Evolutionary conservation across 2,329 filamentous ascomycete species (phyloP), one percentile per base, ranked within the genome.

Genomic region (Bipolaris gigantea): DNA sequence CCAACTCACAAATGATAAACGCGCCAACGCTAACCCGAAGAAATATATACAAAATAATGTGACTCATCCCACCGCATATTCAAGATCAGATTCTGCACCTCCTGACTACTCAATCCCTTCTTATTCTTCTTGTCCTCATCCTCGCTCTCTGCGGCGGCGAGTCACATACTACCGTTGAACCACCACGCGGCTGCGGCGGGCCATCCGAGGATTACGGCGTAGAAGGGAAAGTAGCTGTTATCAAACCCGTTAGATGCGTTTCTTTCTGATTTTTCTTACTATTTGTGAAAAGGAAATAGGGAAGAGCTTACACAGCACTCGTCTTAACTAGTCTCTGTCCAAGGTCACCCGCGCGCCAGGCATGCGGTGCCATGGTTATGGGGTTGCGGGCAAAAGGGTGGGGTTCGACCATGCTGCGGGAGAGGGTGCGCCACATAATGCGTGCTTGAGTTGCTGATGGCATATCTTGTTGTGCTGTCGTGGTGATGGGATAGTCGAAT

Each of bases 351-450:
- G 59, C 67, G 35, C 65, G 59, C 35, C 68, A 63, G 9, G 67
- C 36, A 25, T 72, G 69, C 1, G 70, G 51, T 25, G 59, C 35
- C 25, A 60, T 55, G 49, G 64, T 60, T 1, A 65, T 48, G 1
- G 72, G 69, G 55, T 67, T 68, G 40, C 73, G 68, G 5, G 63
- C 65, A 51, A 70, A 70, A 5, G 73, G 73, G 57, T 74, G 73
- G 2, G 71, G 66, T 46, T 75, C 73, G 3, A 68, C 64, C 58
- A 74, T 68, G 56, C 67, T 61, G 55, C 64, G 64, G 21, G 72
- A 55, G 18, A 69, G 64, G 48, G 59, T 62, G 60, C 70, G 67
- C 60, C 73, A 62, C 60, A 74, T 67, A 50, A 59, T 42, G 55
- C 69, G 66, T 48, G 61, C 60, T 54, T 64, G 65, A 25, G 68